phyloP scores from a whole-genome alignment of 2,329 filamentous ascomycete species.

The Diplodia scrobiculata region DNA sequence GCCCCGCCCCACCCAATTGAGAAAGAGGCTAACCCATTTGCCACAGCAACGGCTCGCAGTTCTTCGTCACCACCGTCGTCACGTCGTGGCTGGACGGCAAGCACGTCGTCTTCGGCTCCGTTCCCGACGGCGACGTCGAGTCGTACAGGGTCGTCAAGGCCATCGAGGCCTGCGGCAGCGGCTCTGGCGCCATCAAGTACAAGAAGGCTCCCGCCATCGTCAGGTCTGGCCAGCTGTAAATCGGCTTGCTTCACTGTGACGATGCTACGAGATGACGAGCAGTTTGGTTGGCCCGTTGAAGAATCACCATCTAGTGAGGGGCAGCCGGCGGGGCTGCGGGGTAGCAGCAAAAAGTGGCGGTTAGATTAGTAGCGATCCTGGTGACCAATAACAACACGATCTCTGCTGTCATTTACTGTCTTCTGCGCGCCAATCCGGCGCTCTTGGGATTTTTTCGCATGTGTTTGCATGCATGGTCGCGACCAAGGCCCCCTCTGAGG shows the following conservation, averaged over 20 bases:
- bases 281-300: slow-evolving; percentile 9
- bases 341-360: slow-evolving; percentile 28
- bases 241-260: slow-evolving; percentile 8
- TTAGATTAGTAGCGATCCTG: slow-evolving; percentile 29
- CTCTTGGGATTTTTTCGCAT: neutral
- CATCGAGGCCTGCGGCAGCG: slow-evolving; percentile 62
- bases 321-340: slow-evolving; percentile 26
- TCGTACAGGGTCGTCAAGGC: slow-evolving; percentile 60
- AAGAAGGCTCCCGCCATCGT: slow-evolving; percentile 59
- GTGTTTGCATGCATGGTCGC: neutral
- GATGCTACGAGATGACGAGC: slow-evolving; percentile 25
- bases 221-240: slow-evolving; percentile 48
- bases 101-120: slow-evolving; percentile 84
- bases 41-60: slow-evolving; percentile 68
- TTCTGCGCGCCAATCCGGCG: neutral
- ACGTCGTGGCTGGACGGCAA: slow-evolving; percentile 73
- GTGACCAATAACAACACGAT: slow-evolving; percentile 10
- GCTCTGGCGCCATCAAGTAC: slow-evolving; percentile 56
- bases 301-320: slow-evolving; percentile 22
- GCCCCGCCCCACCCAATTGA: slow-evolving; percentile 13
- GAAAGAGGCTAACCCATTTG: slow-evolving; percentile 32
- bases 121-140: slow-evolving; percentile 56
- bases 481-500: neutral
- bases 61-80: slow-evolving; percentile 71
- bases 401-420: slow-evolving; percentile 23